Percentiles rank a stretch among this genome's conserved stretches.
These are phyloP conservation scores for Trifolium dubium DNA, from an alignment of 306 rosid species.

Conservation along the genomic window DNA sequence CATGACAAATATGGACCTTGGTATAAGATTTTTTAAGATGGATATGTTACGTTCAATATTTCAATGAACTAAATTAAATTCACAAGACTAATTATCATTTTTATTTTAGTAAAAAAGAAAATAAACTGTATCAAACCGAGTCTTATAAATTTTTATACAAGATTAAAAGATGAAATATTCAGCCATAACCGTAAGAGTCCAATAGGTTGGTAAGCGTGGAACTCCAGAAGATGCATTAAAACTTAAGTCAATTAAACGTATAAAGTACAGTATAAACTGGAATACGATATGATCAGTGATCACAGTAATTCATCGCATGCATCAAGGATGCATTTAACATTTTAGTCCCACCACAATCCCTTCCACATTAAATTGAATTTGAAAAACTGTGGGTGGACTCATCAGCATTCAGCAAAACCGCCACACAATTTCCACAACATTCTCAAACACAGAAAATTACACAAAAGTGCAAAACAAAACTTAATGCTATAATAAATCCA, in stretches of 20 bases:
- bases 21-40: too few relatives aligned
- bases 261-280: neutral
- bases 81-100: too few relatives aligned
- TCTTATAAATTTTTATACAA: too few relatives aligned
- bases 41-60: too few relatives aligned
- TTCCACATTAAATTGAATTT: neutral
- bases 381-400: neutral
- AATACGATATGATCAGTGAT: neutral
- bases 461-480: neutral
- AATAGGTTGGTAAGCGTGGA: neutral
- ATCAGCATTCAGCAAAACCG: neutral
- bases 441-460: neutral
- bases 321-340: neutral
- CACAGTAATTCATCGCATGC: neutral
- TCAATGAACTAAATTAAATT: too few relatives aligned
- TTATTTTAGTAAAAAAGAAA: too few relatives aligned
- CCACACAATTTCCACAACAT: conserved; percentile 18
- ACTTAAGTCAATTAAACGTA: neutral
- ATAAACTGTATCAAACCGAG: too few relatives aligned
- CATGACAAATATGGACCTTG: too few relatives aligned
- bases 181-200: too few relatives aligned
- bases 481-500: neutral
- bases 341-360: neutral
- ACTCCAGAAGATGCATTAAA: neutral
- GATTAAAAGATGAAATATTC: too few relatives aligned